Percentiles rank a stretch among this genome's conserved stretches.
Conservation (phyloP, 1,139 yeast species). For the Martiniozyma asiatica region DNA sequence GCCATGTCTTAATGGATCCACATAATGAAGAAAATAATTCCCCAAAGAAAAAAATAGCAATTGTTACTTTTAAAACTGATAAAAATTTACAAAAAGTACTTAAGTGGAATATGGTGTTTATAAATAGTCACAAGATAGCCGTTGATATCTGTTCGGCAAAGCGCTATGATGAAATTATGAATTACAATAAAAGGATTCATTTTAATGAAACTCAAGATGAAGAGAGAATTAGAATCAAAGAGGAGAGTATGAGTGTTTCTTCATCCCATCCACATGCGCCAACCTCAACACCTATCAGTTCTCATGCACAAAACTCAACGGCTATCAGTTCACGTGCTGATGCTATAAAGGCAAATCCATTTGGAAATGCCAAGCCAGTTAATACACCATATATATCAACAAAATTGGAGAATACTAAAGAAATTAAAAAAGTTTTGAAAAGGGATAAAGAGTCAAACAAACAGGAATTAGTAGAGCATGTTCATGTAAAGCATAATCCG, state of each 20-base stretch:
- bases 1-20: constrained; percentile 21
- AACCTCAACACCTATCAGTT: background rate
- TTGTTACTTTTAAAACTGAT: constrained; percentile 15
- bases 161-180: constrained; percentile 15
- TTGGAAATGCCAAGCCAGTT: constrained; percentile 23
- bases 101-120: constrained; percentile 21
- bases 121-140: constrained; percentile 17
- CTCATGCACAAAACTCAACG: background rate
- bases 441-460: too few relatives aligned
- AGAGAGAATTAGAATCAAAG: constrained; percentile 8
- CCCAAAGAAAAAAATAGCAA: constrained; percentile 19
- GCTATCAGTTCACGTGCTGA: constrained; percentile 1
- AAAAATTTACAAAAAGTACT: constrained; percentile 21
- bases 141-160: constrained; percentile 17
- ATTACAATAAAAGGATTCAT: constrained; percentile 16
- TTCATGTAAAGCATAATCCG: constrained; percentile 35
- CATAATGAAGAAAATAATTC: constrained; percentile 6
- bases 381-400: constrained; percentile 8
- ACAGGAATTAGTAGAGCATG: background rate
- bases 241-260: constrained; percentile 4
- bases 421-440: background rate
- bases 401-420: constrained; percentile 8
- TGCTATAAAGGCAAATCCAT: constrained; percentile 17
- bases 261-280: background rate
- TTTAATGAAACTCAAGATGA: constrained; percentile 20